These are phyloP conservation scores for Zarea fungicola DNA, from an alignment of 2,329 filamentous ascomycete species.

Conservation along the genomic window DNA sequence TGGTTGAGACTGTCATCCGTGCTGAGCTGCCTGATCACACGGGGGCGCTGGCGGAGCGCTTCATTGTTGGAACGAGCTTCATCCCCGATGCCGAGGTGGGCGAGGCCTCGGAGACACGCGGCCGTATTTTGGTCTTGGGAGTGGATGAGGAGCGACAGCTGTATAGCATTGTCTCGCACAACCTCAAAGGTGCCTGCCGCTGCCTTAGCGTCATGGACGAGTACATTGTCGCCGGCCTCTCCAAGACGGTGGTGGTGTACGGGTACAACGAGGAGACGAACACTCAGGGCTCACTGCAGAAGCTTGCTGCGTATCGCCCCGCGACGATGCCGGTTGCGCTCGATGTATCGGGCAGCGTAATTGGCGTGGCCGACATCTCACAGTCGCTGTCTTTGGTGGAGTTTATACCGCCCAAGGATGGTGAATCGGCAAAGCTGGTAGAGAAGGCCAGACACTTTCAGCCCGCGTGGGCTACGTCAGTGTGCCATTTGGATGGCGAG, in stretches of 20 bases:
- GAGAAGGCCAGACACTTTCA: slow-evolving; percentile 79
- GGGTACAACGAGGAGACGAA: slow-evolving; percentile 51
- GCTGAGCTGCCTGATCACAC: slow-evolving; percentile 60
- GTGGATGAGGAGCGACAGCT: slow-evolving; percentile 70
- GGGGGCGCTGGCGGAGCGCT: slow-evolving; percentile 63
- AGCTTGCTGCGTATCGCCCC: slow-evolving; percentile 71
- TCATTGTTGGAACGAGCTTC: slow-evolving; percentile 86
- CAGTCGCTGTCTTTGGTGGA: slow-evolving; percentile 81
- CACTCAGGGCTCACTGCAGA: slow-evolving; percentile 55
- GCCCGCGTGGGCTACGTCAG: slow-evolving; percentile 74
- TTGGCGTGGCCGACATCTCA: slow-evolving; percentile 89
- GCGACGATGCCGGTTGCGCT: slow-evolving; percentile 81
- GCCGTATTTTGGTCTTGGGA: slow-evolving; percentile 80
- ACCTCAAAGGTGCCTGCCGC: slow-evolving; percentile 74
- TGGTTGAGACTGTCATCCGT: slow-evolving; percentile 80
- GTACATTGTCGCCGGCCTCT: slow-evolving; percentile 78
- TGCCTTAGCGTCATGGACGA: slow-evolving; percentile 69
- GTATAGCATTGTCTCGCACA: slow-evolving; percentile 63
- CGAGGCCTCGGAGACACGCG: slow-evolving; percentile 46
- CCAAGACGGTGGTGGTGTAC: slow-evolving; percentile 71
- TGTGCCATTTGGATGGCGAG: slow-evolving; percentile 65
- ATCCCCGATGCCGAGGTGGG: slow-evolving; percentile 55
- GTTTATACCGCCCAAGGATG: slow-evolving; percentile 54
- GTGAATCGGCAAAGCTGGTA: slow-evolving; percentile 55
- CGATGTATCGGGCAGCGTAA: slow-evolving; percentile 65